phyloP scores from a whole-genome alignment of 1,139 yeast species.

The Pneumocystis oryctolagi region DNA sequence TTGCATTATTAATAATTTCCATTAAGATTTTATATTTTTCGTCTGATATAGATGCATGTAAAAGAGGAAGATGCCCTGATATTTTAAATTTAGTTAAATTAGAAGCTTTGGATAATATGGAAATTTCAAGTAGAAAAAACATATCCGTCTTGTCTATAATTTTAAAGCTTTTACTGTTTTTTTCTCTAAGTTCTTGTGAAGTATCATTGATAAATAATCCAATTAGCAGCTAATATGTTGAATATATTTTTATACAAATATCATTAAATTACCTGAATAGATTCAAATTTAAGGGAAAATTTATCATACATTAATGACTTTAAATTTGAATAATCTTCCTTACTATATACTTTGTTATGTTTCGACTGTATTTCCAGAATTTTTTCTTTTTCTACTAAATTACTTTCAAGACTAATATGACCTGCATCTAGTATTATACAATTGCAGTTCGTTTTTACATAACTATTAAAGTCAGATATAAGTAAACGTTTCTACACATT shows the following conservation, averaged over 20 bases:
- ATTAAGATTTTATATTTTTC: slow-evolving; percentile 78
- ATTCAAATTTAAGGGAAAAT: slow-evolving; percentile 59
- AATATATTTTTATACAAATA: neutral
- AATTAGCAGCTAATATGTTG: slow-evolving; percentile 35
- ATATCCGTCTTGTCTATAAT: slow-evolving; percentile 66
- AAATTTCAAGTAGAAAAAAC: slow-evolving; percentile 58
- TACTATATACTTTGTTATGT: slow-evolving; percentile 46
- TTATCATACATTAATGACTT: slow-evolving; percentile 80
- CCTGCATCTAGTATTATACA: slow-evolving; percentile 94
- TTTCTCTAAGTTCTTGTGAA: slow-evolving; percentile 44
- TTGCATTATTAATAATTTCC: slow-evolving; percentile 54
- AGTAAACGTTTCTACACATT: neutral
- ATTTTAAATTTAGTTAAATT: slow-evolving; percentile 58
- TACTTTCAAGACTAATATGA: slow-evolving; percentile 71
- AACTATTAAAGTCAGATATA: neutral
- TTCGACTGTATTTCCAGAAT: slow-evolving; percentile 59
- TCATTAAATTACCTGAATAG: slow-evolving; percentile 32
- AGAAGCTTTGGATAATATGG: slow-evolving; percentile 68
- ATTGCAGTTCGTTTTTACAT: slow-evolving; percentile 59
- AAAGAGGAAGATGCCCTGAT: slow-evolving; percentile 65
- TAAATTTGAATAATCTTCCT: slow-evolving; percentile 57
- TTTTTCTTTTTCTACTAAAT: slow-evolving; percentile 56
- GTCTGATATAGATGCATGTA: slow-evolving; percentile 64
- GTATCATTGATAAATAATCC: slow-evolving; percentile 73
- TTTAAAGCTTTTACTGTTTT: slow-evolving; percentile 33